Base-by-base conservation (phyloP, 176 grass and related monocot genomes). In the Canna indica region DNA sequence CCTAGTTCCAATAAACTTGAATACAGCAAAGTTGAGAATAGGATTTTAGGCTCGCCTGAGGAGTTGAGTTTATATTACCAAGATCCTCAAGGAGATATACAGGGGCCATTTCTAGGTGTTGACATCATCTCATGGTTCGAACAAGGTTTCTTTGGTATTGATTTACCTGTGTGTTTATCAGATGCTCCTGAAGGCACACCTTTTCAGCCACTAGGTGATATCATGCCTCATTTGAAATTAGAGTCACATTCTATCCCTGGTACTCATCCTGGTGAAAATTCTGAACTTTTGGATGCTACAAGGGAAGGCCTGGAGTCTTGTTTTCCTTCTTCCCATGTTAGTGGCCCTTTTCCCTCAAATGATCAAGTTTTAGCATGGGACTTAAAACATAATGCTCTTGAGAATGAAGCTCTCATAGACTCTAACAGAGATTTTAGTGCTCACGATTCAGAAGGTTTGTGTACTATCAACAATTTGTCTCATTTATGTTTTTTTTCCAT, bases 91-190 rank as follows among this genome's bases (percentile, higher is more conserved):
- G 95, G 95, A 70, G 90, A 80, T 12, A 76, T 94, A 66, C 95
- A 99, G 72, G 95, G 95, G 36, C 90, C 95, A 72, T 99, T 99
- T 78, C 76, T 94, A 42, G 90, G 84, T 62, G 82, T 82, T 46
- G 90, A 99, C 47, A 94, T 99, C 54, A 85, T 94, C 47, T 90
- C 90, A 39, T 99, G 95, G 95, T 94, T 78, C 77, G 84, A 99
- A 81, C 86, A 94, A 78, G 89, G 95, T 36, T 99, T 94, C 72
- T 99, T 94, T 69, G 90, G 95, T 67, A 75, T 83, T 52, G 95
- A 99, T 76, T 80, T 99, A 77, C 95, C 82, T 59, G 89, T 99
- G 33, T 83, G 86, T 75, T 68, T 77, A 60, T 81, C 84, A 73
- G 86, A 90, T 71, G 80, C 90, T 67, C 80, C 86, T 71, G 95